Percentiles rank a stretch among this genome's conserved stretches.
Conservation (phyloP, 2,329 filamentous ascomycete species). For the Pseudogymnoascus sp. region DNA sequence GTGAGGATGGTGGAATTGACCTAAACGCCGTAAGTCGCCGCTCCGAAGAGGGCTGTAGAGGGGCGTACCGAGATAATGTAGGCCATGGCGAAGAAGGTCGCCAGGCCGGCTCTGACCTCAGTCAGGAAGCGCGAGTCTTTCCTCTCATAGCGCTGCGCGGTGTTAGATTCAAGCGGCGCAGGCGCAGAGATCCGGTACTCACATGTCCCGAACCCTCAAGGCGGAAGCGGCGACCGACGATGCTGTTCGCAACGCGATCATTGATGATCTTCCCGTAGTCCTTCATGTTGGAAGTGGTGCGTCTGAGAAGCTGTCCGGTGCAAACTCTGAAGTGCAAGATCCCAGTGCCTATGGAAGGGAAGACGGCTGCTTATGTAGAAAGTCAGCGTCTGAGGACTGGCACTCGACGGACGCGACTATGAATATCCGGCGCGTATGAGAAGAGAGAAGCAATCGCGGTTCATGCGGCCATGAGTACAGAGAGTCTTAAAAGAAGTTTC, state of each 20-base stretch:
- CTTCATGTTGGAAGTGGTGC: conserved; percentile 4
- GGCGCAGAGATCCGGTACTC: conserved; percentile 32
- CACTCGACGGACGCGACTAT: conserved; percentile 2
- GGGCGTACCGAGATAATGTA: conserved; percentile 54
- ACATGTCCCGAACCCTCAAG: conserved; percentile 78
- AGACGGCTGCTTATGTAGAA: neutral
- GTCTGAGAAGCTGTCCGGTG: neutral
- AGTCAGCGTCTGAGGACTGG: neutral
- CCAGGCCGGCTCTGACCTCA: conserved; percentile 73
- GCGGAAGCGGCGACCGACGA: conserved; percentile 65
- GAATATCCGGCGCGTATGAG: neutral
- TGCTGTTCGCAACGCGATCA: conserved; percentile 51
- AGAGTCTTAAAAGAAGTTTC: conserved; percentile 6
- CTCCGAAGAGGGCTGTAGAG: conserved; percentile 21
- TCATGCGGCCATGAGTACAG: neutral
- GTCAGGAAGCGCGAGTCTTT: conserved; percentile 70
- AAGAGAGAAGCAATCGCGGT: neutral
- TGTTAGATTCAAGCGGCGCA: conserved; percentile 9
- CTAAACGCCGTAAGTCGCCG: conserved; percentile 34
- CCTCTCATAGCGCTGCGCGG: conserved; percentile 23
- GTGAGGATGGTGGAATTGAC: conserved; percentile 47
- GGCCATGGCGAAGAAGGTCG: conserved; percentile 62
- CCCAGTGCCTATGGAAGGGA: neutral
- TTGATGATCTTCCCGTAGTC: conserved; percentile 36
- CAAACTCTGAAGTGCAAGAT: conserved; percentile 4